These are phyloP conservation scores for Coelastrella sp. DNA, from an alignment of 139 green algal species.

Conservation along the genomic window DNA sequence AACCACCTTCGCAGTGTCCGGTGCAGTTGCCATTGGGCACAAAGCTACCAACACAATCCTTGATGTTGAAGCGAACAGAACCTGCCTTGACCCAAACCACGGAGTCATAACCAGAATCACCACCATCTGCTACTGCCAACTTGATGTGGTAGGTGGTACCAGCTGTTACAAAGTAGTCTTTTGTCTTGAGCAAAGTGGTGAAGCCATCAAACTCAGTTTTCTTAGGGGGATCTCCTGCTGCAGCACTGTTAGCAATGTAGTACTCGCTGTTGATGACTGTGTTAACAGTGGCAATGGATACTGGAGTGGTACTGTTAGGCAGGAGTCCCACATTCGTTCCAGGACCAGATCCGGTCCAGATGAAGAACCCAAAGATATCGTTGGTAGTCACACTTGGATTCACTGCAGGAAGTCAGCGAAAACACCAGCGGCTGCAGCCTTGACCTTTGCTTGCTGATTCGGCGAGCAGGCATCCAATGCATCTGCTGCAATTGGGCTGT, in stretches of 20 bases:
- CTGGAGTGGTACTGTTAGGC: slow-evolving; percentile 1
- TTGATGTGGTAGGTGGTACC: slow-evolving; percentile 3
- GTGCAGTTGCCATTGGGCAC: background rate
- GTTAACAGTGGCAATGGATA: slow-evolving; percentile 4
- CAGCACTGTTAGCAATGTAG: background rate
- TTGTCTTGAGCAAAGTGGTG: background rate
- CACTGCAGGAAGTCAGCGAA: background rate
- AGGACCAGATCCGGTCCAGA: background rate
- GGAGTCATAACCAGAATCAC: background rate
- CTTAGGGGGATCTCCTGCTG: background rate
- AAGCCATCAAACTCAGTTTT: slow-evolving; percentile 4
- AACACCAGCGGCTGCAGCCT: background rate
- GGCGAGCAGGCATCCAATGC: no score
- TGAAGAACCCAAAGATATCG: slow-evolving; percentile 37
- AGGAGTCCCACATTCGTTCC: slow-evolving; percentile 6
- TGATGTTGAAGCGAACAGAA: slow-evolving; percentile 28
- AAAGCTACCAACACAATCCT: slow-evolving; percentile 1
- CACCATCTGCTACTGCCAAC: background rate
- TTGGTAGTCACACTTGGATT: background rate
- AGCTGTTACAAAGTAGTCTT: background rate
- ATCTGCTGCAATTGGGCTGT: no score
- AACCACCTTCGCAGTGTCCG: background rate
- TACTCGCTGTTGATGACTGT: background rate
- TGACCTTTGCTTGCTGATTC: no score
- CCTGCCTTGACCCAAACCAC: slow-evolving; percentile 13